Conservation (phyloP, 805 yeast species). For the Yarrowia sp. region DNA sequence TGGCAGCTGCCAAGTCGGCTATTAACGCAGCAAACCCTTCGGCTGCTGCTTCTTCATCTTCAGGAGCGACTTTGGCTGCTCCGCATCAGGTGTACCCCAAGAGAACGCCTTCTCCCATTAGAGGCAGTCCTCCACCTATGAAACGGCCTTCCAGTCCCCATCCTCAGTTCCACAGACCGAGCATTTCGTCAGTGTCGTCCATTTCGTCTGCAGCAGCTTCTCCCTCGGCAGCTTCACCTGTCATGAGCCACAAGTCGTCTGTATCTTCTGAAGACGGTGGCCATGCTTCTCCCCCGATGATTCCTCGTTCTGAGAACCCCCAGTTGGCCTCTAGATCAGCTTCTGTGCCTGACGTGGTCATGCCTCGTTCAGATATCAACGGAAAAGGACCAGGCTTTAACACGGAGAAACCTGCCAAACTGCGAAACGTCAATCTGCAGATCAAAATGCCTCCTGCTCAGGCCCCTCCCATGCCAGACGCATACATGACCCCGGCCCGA, state of each 20-base stretch:
- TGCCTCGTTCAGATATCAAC: constrained; percentile 7
- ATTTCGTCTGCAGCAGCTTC: constrained; percentile 44
- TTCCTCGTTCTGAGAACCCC: constrained; percentile 16
- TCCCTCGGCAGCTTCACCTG: constrained; percentile 38
- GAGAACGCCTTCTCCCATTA: constrained; percentile 59
- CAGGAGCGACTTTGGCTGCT: constrained; percentile 10
- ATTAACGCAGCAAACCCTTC: constrained; percentile 16
- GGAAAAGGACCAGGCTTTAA: constrained; percentile 40
- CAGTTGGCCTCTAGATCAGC: constrained; percentile 24
- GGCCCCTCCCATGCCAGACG: constrained; percentile 33
- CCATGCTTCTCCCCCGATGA: constrained; percentile 40
- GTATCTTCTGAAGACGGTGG: constrained; percentile 42
- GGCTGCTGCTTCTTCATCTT: not conserved
- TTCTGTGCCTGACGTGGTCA: constrained; percentile 8
- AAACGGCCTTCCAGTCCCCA: constrained; percentile 45
- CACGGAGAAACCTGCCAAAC: constrained; percentile 30
- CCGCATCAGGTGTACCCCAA: constrained; percentile 41
- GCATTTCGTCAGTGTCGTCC: constrained; percentile 49
- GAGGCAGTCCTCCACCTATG: constrained; percentile 44
- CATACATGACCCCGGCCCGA: constrained; percentile 20
- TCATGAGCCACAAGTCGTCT: constrained; percentile 42
- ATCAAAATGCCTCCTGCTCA: constrained; percentile 27
- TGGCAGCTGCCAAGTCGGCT: constrained; percentile 21
- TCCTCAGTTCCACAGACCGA: constrained; percentile 46
- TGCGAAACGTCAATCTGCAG: constrained; percentile 34